Conservation (phyloP, 345 rosid genomes). For the Brassica incana region DNA sequence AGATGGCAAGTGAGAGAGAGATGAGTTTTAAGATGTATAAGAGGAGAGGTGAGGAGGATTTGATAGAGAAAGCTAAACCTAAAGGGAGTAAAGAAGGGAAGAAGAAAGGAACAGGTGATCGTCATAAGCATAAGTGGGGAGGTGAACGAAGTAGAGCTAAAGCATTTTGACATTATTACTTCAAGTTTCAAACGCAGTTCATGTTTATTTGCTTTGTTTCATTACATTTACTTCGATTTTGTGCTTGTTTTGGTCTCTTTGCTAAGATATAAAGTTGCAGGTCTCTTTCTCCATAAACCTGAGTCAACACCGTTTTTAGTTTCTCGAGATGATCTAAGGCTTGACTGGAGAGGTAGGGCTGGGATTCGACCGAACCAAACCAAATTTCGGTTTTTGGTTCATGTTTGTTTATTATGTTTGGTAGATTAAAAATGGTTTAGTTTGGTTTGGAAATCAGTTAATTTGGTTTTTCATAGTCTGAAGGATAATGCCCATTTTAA, state of each 20-base stretch:
- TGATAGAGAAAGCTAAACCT: slow-evolving; percentile 58
- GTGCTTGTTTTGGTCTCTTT: background rate
- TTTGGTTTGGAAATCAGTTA: too few species aligned
- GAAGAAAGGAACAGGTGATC: slow-evolving; percentile 59
- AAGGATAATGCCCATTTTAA: too few species aligned
- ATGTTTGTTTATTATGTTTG: too few species aligned
- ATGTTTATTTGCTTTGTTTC: slow-evolving; percentile 4
- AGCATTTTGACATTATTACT: slow-evolving; percentile 8
- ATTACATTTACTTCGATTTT: background rate
- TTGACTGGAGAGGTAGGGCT: background rate
- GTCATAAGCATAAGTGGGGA: slow-evolving; percentile 32
- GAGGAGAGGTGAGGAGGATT: slow-evolving; percentile 76
- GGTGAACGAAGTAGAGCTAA: slow-evolving; percentile 30
- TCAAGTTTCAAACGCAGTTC: background rate
- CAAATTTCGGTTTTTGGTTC: too few species aligned
- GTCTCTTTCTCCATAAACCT: background rate
- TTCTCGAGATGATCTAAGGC: background rate
- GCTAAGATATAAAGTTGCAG: background rate
- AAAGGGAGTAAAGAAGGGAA: slow-evolving; percentile 68
- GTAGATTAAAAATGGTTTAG: too few species aligned
- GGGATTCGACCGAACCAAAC: too few species aligned
- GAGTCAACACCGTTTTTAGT: background rate
- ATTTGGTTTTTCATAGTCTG: too few species aligned
- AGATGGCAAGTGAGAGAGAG: slow-evolving; percentile 83
- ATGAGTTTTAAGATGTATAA: slow-evolving; percentile 87